phyloP scores from a whole-genome alignment of 305 asterid genomes.

The Fraxinus paxiana region DNA sequence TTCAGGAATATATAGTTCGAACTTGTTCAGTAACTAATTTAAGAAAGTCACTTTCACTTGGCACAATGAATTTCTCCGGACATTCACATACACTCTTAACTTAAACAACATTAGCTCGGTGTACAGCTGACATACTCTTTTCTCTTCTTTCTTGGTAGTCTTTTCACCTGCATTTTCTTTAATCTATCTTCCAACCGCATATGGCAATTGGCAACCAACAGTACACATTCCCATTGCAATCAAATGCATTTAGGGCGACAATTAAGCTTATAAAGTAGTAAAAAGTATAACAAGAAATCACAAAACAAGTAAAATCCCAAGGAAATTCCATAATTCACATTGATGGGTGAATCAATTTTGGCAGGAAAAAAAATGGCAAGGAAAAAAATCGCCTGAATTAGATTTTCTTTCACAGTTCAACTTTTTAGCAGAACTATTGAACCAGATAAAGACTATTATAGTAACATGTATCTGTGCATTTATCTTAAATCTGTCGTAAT shows the following conservation, averaged over 20 bases:
- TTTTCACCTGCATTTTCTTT: background rate
- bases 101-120: background rate
- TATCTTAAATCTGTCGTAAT: background rate
- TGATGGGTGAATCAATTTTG: background rate
- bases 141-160: background rate
- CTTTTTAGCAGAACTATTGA: background rate
- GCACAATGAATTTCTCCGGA: background rate
- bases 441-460: background rate
- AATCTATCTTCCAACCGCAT: background rate
- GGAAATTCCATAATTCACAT: background rate
- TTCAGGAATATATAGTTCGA: background rate
- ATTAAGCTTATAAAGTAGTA: background rate
- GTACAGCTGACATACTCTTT: background rate
- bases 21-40: background rate
- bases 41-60: background rate
- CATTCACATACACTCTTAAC: background rate
- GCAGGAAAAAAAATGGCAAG: background rate
- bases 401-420: background rate
- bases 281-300: background rate
- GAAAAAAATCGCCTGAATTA: background rate
- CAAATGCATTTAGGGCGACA: background rate
- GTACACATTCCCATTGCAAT: background rate
- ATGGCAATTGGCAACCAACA: background rate
- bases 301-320: background rate
- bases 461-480: background rate